Conservation (phyloP, 2,329 filamentous ascomycete genomes). For the Trichoderma koningiopsis region DNA sequence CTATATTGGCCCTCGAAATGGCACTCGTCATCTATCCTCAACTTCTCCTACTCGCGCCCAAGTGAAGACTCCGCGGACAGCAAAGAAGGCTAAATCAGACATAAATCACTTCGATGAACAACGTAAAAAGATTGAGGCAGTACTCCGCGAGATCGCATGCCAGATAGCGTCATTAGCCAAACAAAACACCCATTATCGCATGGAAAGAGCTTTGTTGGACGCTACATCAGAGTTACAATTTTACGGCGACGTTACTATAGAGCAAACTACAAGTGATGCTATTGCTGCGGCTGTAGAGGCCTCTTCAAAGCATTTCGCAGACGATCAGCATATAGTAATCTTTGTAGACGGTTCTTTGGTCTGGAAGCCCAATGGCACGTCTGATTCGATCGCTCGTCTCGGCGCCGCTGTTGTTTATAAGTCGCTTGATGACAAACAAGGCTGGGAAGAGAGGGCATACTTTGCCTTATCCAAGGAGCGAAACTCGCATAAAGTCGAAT, state of each 20-base stretch:
- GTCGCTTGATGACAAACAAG: neutral
- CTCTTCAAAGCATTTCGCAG: neutral
- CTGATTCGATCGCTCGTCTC: fast-evolving
- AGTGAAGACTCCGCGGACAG: neutral
- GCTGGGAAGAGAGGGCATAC: neutral
- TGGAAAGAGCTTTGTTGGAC: neutral
- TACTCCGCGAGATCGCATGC: neutral
- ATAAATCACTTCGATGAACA: neutral
- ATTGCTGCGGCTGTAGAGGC: neutral
- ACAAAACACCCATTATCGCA: neutral
- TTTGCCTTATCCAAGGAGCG: neutral
- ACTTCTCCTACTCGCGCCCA: neutral
- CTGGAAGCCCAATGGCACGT: neutral
- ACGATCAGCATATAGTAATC: neutral
- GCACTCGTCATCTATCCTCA: neutral
- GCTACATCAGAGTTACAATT: neutral
- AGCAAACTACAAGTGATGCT: neutral
- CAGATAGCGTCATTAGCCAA: no score
- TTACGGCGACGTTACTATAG: neutral
- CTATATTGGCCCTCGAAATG: neutral
- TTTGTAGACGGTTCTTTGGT: neutral
- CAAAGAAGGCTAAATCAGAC: neutral
- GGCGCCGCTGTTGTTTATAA: neutral
- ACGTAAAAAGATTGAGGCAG: neutral
- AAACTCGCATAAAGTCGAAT: fast-evolving